These are phyloP conservation scores for Coelastrella sp. DNA, from an alignment of 139 green algal species.

Conservation along the genomic window DNA sequence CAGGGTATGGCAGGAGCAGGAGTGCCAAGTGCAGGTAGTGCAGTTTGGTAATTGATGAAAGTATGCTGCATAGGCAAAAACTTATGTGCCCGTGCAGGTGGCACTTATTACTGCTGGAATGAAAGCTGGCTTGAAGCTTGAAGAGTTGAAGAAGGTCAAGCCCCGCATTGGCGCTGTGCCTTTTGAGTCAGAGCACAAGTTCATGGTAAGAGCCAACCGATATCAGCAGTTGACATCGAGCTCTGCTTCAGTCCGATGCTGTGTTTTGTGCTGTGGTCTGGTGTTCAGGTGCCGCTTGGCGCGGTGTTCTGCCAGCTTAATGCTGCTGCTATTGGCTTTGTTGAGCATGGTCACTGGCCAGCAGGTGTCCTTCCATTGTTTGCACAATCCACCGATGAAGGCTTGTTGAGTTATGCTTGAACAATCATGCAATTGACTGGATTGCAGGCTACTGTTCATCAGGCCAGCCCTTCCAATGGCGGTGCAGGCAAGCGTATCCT, in stretches of 20 bases:
- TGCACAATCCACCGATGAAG: too few relatives aligned
- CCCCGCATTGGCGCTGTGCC: conserved; percentile 45
- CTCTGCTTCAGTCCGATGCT: too few relatives aligned
- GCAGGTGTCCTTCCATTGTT: too few relatives aligned
- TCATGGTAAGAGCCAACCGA: conserved; percentile 22
- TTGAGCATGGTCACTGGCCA: too few relatives aligned
- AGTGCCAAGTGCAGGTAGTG: too few relatives aligned
- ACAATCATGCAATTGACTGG: neutral
- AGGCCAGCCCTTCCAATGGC: neutral
- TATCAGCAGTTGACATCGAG: neutral
- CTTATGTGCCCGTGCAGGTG: neutral
- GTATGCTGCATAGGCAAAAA: too few relatives aligned
- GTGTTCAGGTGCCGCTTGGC: too few relatives aligned
- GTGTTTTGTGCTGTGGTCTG: neutral
- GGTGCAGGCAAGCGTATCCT: neutral
- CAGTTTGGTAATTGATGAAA: too few relatives aligned
- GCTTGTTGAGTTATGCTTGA: conserved; percentile 4
- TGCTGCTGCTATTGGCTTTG: too few relatives aligned
- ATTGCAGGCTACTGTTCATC: conserved; percentile 52
- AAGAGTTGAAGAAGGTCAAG: conserved; percentile 24
- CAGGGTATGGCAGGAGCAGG: too few relatives aligned
- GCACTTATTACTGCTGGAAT: conserved; percentile 33
- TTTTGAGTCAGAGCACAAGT: conserved; percentile 60
- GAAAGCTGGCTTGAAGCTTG: conserved; percentile 49
- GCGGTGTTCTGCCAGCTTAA: too few relatives aligned